Percentiles rank a stretch among this genome's conserved stretches.
phyloP scores from a whole-genome alignment of 768 basidiomycete species.

The Rhizopogon vinicolor region DNA sequence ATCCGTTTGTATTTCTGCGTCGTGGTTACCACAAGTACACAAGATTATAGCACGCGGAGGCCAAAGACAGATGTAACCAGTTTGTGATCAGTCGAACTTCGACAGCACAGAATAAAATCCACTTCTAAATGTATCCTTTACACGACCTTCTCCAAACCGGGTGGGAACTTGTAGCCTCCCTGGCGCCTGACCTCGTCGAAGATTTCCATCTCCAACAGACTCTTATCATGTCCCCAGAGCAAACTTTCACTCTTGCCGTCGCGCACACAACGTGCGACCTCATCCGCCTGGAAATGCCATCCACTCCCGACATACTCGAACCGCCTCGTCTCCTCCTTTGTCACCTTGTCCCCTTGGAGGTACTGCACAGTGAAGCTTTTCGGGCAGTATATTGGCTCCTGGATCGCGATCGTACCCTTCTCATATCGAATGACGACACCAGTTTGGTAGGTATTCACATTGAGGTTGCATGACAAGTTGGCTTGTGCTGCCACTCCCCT shows the following conservation, averaged over 20 bases:
- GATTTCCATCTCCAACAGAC: slow-evolving; percentile 73
- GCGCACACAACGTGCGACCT: slow-evolving; percentile 73
- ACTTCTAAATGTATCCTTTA: neutral
- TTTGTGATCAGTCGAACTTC: neutral
- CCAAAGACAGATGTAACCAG: no score
- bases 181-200: slow-evolving; percentile 83
- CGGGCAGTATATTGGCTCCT: slow-evolving; percentile 63
- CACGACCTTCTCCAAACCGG: slow-evolving; percentile 49
- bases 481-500: slow-evolving; percentile 62
- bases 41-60: no score
- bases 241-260: slow-evolving; percentile 72
- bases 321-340: slow-evolving; percentile 51
- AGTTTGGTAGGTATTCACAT: slow-evolving; percentile 37
- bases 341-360: slow-evolving; percentile 43
- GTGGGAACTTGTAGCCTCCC: slow-evolving; percentile 59
- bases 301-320: slow-evolving; percentile 66
- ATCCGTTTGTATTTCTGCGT: no score
- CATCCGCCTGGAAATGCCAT: slow-evolving; percentile 86
- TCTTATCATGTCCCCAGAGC: slow-evolving; percentile 77
- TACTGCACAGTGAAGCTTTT: slow-evolving; percentile 63
- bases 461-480: slow-evolving; percentile 66
- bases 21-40: no score
- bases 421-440: slow-evolving; percentile 73
- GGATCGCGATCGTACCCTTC: slow-evolving; percentile 61
- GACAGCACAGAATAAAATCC: neutral